A percentile compares a stretch with the other conserved stretches of the same genome.
Conservation (phyloP, 108 stramenopile genomes). For the Epipyxis sp. region DNA sequence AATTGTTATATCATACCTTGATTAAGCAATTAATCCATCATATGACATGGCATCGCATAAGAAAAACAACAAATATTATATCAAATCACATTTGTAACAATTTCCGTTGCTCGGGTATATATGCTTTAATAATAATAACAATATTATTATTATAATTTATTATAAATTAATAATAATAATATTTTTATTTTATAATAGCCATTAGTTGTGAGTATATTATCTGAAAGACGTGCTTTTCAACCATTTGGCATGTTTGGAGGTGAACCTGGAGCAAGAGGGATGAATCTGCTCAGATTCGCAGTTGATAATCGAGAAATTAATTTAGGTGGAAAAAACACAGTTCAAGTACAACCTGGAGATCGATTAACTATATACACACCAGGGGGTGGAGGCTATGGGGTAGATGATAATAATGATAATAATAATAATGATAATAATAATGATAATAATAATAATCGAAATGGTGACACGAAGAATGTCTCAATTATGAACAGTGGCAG, state of each 20-base stretch:
- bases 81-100: too few relatives aligned
- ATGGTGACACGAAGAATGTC: not conserved
- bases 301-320: constrained; percentile 72
- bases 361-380: constrained; percentile 54
- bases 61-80: too few relatives aligned
- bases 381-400: constrained; percentile 56
- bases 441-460: not conserved
- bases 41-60: too few relatives aligned
- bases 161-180: too few relatives aligned
- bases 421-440: not conserved
- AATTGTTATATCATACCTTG: too few relatives aligned
- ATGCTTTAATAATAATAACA: too few relatives aligned
- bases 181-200: constrained; percentile 43
- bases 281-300: constrained; percentile 70
- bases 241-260: constrained; percentile 95
- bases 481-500: not conserved
- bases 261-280: constrained; percentile 70
- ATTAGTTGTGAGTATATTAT: constrained; percentile 83
- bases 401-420: not conserved
- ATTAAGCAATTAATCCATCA: too few relatives aligned
- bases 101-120: too few relatives aligned
- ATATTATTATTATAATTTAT: too few relatives aligned
- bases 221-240: constrained; percentile 80
- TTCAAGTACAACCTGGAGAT: constrained; percentile 71
- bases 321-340: constrained; percentile 85